These are phyloP conservation scores for Saccharomycopsis crataegensis DNA, from an alignment of 1,139 yeast genomes.

Conservation along the genomic window DNA sequence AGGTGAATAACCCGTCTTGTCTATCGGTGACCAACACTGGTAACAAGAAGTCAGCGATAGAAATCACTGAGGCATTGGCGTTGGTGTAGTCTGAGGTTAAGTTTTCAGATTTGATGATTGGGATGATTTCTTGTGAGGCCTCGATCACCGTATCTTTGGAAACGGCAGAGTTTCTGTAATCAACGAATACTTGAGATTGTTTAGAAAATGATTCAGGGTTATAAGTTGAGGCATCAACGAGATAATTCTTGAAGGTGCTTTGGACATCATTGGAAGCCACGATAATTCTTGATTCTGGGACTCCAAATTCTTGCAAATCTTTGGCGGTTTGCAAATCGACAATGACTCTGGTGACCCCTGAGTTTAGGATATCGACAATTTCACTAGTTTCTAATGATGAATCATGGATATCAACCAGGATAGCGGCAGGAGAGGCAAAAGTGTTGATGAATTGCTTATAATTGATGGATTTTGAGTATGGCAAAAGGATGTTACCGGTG, in stretches of 20 bases:
- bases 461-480: constrained; percentile 20
- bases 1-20: constrained; percentile 75
- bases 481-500: constrained; percentile 26
- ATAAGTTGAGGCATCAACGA: constrained; percentile 18
- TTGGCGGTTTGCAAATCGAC: constrained; percentile 33
- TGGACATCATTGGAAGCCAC: constrained; percentile 28
- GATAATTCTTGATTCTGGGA: constrained; percentile 56
- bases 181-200: constrained; percentile 3
- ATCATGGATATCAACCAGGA: constrained; percentile 8
- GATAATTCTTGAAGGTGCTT: background rate
- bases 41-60: constrained; percentile 47
- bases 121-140: constrained; percentile 28
- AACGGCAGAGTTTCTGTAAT: constrained; percentile 10
- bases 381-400: constrained; percentile 34
- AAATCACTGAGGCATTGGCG: constrained; percentile 26
- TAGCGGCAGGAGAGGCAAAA: constrained; percentile 3
- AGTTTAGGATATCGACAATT: constrained; percentile 52
- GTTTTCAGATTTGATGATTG: constrained; percentile 36
- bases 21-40: constrained; percentile 70
- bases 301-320: constrained; percentile 39
- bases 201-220: constrained; percentile 17
- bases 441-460: constrained; percentile 20
- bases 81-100: constrained; percentile 37
- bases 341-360: constrained; percentile 54
- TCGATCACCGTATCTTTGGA: constrained; percentile 17